These are phyloP conservation scores for Allium fistulosum DNA, from an alignment of 106 monocot genomes.

Conservation along the genomic window DNA sequence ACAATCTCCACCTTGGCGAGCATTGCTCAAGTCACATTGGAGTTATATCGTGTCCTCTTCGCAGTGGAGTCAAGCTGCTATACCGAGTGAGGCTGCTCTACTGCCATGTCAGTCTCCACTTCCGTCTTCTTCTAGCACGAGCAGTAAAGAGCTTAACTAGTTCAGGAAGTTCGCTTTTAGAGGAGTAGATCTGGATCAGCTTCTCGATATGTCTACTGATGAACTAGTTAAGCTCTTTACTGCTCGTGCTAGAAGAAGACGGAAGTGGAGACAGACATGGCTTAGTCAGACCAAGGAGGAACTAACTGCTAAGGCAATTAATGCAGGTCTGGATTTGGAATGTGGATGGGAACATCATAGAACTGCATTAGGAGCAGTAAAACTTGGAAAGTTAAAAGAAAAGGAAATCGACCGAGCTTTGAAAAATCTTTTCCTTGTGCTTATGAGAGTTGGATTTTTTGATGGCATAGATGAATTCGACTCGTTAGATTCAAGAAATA, in stretches of 20 bases:
- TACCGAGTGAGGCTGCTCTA: too few species aligned
- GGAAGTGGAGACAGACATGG: too few species aligned
- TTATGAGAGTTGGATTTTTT: constrained; percentile 54
- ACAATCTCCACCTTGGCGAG: too few species aligned
- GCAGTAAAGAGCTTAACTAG: constrained; percentile 75
- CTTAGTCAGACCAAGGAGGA: constrained; percentile 21
- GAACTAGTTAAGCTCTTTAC: constrained; percentile 76
- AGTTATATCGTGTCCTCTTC: too few species aligned
- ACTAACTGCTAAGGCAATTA: constrained; percentile 21
- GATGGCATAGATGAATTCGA: constrained; percentile 20
- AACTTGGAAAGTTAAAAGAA: constrained; percentile 27
- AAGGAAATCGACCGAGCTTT: constrained; percentile 41
- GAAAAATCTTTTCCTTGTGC: constrained; percentile 21
- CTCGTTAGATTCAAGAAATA: constrained; percentile 5
- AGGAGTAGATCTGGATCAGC: constrained; percentile 67
- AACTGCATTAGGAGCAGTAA: constrained; percentile 9
- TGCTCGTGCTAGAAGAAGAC: constrained; percentile 73
- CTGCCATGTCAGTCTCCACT: too few species aligned
- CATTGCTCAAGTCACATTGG: too few species aligned
- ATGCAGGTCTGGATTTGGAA: constrained; percentile 52
- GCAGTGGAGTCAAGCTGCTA: too few species aligned
- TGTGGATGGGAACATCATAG: constrained; percentile 24
- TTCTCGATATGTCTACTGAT: constrained; percentile 77
- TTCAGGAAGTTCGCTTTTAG: constrained; percentile 76
- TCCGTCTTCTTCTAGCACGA: constrained; percentile 73